These are phyloP conservation scores for Annulohypoxylon truncatum DNA, from an alignment of 2,329 filamentous ascomycete species.

Conservation along the genomic window DNA sequence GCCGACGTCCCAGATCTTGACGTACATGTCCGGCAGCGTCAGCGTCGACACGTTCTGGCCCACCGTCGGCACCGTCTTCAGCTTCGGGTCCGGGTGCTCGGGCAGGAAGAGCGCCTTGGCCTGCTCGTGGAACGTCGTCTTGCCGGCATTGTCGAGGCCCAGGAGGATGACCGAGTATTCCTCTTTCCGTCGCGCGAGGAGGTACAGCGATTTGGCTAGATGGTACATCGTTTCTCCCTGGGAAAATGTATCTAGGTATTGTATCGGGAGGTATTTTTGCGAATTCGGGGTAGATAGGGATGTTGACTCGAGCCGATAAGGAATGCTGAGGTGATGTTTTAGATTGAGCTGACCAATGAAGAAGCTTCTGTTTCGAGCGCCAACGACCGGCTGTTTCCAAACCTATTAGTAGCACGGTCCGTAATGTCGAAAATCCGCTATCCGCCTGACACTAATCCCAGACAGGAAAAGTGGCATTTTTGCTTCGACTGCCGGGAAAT, in stretches of 20 bases:
- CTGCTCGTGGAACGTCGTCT: constrained; percentile 97
- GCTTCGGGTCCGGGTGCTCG: constrained; percentile 70
- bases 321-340: constrained; percentile 24
- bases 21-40: constrained; percentile 90
- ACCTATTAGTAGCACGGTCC: too few relatives aligned
- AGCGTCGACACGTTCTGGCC: constrained; percentile 97
- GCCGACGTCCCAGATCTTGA: constrained; percentile 98
- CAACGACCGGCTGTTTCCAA: neutral
- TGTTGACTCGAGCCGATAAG: constrained; percentile 4
- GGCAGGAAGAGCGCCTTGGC: constrained; percentile 88
- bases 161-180: constrained; percentile 98
- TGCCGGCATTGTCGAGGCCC: constrained; percentile 97
- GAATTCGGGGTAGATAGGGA: neutral
- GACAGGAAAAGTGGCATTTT: neutral
- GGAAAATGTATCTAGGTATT: neutral
- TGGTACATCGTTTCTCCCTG: constrained; percentile 83
- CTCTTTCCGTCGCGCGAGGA: constrained; percentile 97
- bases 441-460: constrained; percentile 1
- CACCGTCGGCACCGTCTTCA: constrained; percentile 93
- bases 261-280: neutral
- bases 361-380: constrained; percentile 4
- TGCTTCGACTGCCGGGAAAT: neutral
- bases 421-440: neutral
- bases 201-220: constrained; percentile 92
- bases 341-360: constrained; percentile 32